Conservation (phyloP, 2,329 filamentous ascomycete species). For the Ophiostoma perfectum region DNA sequence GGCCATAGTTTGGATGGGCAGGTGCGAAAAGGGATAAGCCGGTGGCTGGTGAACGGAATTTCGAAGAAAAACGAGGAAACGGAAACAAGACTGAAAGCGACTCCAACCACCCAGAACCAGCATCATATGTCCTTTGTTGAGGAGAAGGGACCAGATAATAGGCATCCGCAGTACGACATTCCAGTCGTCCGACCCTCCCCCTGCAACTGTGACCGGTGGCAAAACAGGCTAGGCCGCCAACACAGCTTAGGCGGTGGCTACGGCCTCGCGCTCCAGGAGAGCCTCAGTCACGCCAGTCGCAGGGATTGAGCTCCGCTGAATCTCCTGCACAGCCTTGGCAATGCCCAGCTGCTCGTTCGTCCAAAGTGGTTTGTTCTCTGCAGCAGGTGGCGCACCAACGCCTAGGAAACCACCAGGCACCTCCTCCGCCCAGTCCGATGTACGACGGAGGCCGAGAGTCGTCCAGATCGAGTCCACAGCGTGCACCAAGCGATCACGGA, state of each 20-base stretch:
- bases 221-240: no score
- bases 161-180: no score
- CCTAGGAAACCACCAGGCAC: conserved; percentile 78
- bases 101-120: no score
- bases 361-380: conserved; percentile 72
- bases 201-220: no score
- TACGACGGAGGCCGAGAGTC: conserved; percentile 84
- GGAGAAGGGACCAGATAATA: no score
- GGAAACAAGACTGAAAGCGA: no score
- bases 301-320: conserved; percentile 41
- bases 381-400: conserved; percentile 67
- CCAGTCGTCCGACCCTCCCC: no score
- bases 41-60: no score
- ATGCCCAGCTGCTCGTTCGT: conserved; percentile 82
- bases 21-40: no score
- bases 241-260: neutral
- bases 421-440: conserved; percentile 81
- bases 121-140: no score
- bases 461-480: conserved; percentile 86
- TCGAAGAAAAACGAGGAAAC: no score
- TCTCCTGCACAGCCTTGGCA: conserved; percentile 57
- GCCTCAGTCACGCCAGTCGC: conserved; percentile 50
- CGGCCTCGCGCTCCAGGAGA: conserved; percentile 51
- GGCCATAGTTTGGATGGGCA: no score
- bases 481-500: conserved; percentile 76